Evolutionary conservation across 768 basidiomycete genomes (phyloP).

Genomic region (Agaricus sinodeliciosus): DNA sequence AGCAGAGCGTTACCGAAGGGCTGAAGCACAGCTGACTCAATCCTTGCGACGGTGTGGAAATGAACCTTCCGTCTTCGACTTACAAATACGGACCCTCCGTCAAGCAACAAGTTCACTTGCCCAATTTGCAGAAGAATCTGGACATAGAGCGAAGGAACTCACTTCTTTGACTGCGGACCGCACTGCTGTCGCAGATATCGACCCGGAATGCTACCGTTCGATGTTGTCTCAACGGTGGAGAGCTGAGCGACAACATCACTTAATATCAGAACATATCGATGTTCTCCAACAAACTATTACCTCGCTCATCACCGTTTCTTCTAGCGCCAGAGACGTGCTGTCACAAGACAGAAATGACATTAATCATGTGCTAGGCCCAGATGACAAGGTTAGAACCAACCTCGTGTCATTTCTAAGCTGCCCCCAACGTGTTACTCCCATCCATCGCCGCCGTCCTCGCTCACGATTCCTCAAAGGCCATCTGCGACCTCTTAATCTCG

Average conservation of each 20-base stretch:
- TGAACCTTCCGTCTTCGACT: slow-evolving; percentile 2
- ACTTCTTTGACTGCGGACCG: neutral
- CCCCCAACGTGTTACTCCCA: slow-evolving; percentile 9
- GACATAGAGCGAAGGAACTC: neutral
- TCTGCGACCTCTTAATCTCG: slow-evolving; percentile 1
- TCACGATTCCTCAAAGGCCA: slow-evolving; percentile 1
- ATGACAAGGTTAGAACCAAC: slow-evolving; percentile 5
- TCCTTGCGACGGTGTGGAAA: neutral
- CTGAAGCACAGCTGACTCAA: slow-evolving; percentile 2
- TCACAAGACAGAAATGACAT: slow-evolving; percentile 2
- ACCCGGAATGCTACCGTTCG: slow-evolving; percentile 1
- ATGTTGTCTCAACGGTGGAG: slow-evolving; percentile 7
- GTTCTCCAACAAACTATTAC: neutral
- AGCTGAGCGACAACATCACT: neutral
- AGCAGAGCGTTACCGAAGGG: slow-evolving; percentile 5
- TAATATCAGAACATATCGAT: slow-evolving; percentile 4
- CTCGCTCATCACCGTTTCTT: neutral
- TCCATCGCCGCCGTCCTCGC: slow-evolving; percentile 4
- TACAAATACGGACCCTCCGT: slow-evolving; percentile 2
- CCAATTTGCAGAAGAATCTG: slow-evolving; percentile 5
- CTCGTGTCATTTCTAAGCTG: slow-evolving; percentile 11
- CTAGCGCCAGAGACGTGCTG: neutral
- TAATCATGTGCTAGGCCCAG: neutral
- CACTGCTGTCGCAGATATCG: neutral
- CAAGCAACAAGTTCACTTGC: neutral